Base-by-base conservation (phyloP, 805 yeast species). In the Candida ovalis region DNA sequence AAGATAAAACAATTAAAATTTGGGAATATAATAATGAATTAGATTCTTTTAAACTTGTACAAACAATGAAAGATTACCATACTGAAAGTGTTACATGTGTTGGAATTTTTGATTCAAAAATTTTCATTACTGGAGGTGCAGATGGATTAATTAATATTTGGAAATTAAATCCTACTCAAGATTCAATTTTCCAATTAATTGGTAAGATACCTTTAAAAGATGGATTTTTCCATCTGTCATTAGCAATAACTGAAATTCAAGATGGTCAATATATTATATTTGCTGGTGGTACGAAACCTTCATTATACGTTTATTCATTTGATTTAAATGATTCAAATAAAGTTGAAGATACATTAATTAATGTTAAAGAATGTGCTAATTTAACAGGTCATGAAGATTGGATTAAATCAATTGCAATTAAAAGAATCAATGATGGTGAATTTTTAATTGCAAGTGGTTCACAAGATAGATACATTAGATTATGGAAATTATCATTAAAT, bases 331-430 rank as follows among this genome's bases (percentile, higher is more conserved):
- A 54, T 42, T 47, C 3, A 12, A 24, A 30, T 5, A 30, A 5
- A 10, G 5, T n/a, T 3, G 39, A 44, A 9, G 44, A 50, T 5
- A 30, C 47, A 12, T 32, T 67, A 13, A 38, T 43, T 2, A 48
- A 54, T 12, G 68, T 75, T 38, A 45, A 57, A 8, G 70, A 69
- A 45, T 71, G 74, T 27, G 86, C 90, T 1, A 69, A 69, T 8
- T 67, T 94, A 30, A 76, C 82, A 24, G 99, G 99, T 4, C 99
- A 94, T 64, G 99, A 94, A 67, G 97, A 91, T 66, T 94, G 99
- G 99, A 79, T 94, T 44, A 86, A 86, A 61, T 75, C 88, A 13
- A 67, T 94, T 27, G 75, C 82, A 1, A 80, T 88, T 60, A 80
- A 76, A 33, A 66, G 74, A 48, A 69, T 70, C 36, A 74, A 70